Base-by-base conservation (phyloP, 2,329 filamentous ascomycete species). In the Paecilomyces variotii region DNA sequence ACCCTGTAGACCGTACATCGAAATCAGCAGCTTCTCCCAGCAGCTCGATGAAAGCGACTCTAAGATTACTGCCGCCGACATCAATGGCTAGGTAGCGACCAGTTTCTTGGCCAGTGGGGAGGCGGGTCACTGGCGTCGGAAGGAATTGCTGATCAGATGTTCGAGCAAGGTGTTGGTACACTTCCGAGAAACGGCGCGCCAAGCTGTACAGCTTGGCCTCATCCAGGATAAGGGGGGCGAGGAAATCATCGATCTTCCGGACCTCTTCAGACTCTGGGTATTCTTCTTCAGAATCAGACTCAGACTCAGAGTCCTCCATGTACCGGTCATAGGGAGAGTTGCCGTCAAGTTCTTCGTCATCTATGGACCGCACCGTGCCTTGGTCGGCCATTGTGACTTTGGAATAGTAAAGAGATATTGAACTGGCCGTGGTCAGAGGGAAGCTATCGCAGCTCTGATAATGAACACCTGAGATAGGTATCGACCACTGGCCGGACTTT, bases 41-140 rank as follows among this genome's bases (percentile, higher is more conserved):
- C 27, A 84, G 67, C 57, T 84, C 80, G 60, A 84, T 80, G 58
- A 83, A 83, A 2, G 80, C 81, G 24, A 83, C 81, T 60, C 82
- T 75, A 51, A 84, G 70, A 61, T 84, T 84, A 57, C 78, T 82
- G 4, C 81, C 81, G 52, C 82, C 82, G 35, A 84, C 80, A 67
- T 84, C 81, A 57, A 84, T 83, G 53, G 80, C 80, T 55, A 84
- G 64, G 62, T 83, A 84, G 27, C 76, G 79, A 45, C 81, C 81
- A 4, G 78, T 80, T 65, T 84, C 81, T 62, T 78, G 73, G 19
- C 82, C 81, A 0, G 76, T 80, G 11, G 77, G 77, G 30, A 79
- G 64, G 59, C 72, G 71, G 24, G 77, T 79, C 24, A 79, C 76
- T 0, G 77, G 77, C 0, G 77, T 79, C 14, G 77, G 77, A 30